Evolutionary conservation across 129 eudicot species (phyloP).

Genomic region (Saussurea involucrata): DNA sequence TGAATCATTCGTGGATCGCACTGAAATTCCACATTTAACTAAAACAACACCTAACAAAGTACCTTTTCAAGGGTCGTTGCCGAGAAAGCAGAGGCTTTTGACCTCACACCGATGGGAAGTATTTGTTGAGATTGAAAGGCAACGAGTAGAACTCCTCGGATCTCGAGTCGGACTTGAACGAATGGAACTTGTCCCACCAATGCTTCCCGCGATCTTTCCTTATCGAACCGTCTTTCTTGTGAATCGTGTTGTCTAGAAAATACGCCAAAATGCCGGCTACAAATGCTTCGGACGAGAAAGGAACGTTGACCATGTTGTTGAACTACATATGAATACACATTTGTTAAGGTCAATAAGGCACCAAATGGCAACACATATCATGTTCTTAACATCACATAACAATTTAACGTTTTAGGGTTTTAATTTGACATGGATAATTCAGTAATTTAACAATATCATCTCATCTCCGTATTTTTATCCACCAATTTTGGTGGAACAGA

Average conservation of each 20-base stretch:
- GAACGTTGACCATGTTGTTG: conserved; percentile 60
- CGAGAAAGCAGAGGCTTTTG: not conserved
- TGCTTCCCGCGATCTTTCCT: conserved; percentile 64
- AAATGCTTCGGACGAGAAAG: conserved; percentile 56
- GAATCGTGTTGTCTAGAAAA: conserved; percentile 53
- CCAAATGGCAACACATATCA: not conserved
- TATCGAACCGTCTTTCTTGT: conserved; percentile 41
- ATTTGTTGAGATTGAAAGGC: conserved; percentile 62
- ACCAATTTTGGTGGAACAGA: not conserved
- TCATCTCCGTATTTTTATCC: not conserved
- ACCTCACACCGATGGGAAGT: conserved; percentile 60
- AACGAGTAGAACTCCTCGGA: conserved; percentile 62
- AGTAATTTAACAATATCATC: not conserved
- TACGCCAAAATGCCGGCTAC: conserved; percentile 55
- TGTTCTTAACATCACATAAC: not conserved
- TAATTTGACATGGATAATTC: not conserved
- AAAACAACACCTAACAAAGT: not conserved
- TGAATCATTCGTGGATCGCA: conserved; percentile 11
- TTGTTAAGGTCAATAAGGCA: not conserved
- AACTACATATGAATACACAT: conserved; percentile 36
- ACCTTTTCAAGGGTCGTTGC: not conserved
- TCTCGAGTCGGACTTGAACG: conserved; percentile 46
- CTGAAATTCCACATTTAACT: conserved; percentile 8
- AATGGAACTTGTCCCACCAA: conserved; percentile 62
- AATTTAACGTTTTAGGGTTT: not conserved